Percentiles rank a stretch among this genome's conserved stretches.
phyloP scores from a whole-genome alignment of 305 asterid species.

The Rubia peregrina region DNA sequence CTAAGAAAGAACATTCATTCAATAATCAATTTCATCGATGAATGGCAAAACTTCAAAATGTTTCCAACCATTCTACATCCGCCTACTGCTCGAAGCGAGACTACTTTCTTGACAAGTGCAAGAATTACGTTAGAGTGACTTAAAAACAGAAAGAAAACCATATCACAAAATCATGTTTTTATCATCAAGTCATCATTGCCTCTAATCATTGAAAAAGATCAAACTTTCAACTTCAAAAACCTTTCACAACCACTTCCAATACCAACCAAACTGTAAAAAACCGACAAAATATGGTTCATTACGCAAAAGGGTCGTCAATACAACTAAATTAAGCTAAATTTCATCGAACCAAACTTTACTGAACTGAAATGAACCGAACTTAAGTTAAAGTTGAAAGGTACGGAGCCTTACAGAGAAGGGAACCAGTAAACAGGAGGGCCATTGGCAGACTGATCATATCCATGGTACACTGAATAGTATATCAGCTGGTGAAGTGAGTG shows the following conservation, averaged over 20 bases:
- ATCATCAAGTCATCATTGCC: neutral
- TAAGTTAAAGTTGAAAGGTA: too few relatives aligned
- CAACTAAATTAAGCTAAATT: too few relatives aligned
- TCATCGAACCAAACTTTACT: too few relatives aligned
- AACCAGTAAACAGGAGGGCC: conserved; percentile 86
- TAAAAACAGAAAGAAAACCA: neutral
- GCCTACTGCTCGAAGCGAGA: neutral
- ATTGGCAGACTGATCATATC: conserved; percentile 38
- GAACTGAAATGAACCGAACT: too few relatives aligned
- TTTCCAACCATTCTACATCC: neutral
- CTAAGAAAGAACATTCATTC: neutral
- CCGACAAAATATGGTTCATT: neutral
- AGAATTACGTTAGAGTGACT: neutral
- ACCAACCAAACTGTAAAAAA: neutral
- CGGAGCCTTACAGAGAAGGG: conserved; percentile 57
- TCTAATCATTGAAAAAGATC: neutral
- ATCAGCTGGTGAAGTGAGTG: conserved; percentile 67
- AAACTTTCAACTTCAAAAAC: neutral
- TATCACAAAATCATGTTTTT: neutral
- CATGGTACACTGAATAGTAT: conserved; percentile 51
- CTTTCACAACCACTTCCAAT: neutral
- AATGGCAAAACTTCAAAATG: conserved; percentile 3
- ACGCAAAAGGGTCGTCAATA: neutral
- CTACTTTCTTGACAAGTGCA: too few relatives aligned
- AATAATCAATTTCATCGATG: neutral